phyloP scores from a whole-genome alignment of 139 green algal species.

The Chlamydomonas eustigma region DNA sequence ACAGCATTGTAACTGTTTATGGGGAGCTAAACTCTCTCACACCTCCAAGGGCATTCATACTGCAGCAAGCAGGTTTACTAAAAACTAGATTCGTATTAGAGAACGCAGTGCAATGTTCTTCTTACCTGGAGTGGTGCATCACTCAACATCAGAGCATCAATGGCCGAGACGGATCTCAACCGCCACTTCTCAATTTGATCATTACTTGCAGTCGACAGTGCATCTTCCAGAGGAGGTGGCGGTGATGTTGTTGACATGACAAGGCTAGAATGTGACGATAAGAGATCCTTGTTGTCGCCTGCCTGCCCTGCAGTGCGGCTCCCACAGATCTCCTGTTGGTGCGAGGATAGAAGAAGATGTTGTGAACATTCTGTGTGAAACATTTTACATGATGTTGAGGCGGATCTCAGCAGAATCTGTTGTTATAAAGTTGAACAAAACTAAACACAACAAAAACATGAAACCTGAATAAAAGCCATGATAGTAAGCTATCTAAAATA shows the following conservation, averaged over 20 bases:
- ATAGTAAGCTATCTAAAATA: not conserved
- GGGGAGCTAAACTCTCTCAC: not conserved
- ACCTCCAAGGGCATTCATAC: not conserved
- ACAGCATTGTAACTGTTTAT: not conserved
- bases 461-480: not conserved
- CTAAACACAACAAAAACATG: not conserved
- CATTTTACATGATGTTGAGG: not conserved
- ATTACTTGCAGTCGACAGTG: constrained; percentile 14
- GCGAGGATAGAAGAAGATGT: not conserved
- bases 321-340: not conserved
- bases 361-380: not conserved
- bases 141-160: constrained; percentile 66
- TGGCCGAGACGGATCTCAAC: constrained; percentile 15
- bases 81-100: not conserved
- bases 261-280: no score
- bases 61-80: not conserved
- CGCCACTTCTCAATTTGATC: constrained; percentile 15
- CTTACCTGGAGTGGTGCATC: constrained; percentile 66
- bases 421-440: not conserved
- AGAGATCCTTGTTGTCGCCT: not conserved
- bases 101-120: no score
- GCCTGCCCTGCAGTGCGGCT: not conserved
- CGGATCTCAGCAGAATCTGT: not conserved
- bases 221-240: constrained; percentile 18
- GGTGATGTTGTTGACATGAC: no score